Base-by-base conservation (phyloP, 805 yeast genomes). In the Zygoascus biomembranicola region DNA sequence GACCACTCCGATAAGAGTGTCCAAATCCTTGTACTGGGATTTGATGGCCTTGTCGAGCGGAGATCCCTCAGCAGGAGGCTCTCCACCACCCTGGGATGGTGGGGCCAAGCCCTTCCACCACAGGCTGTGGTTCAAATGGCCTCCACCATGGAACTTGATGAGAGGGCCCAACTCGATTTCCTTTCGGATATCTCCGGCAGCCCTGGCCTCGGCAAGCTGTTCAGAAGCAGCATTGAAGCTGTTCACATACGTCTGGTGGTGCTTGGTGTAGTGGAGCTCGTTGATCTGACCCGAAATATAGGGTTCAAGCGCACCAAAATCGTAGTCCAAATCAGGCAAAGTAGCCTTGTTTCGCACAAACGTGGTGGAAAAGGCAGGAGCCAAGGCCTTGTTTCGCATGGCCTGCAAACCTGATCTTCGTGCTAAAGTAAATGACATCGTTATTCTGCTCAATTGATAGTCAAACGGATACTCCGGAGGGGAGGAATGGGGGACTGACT, bases 81-180 rank as follows among this genome's bases (percentile, higher is more conserved):
- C 77, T 66, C 96, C 97, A 66, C 97, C 96, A 54, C 88, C 87
- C 55, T 75, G 74, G 52, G 79, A 77, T 48, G 68, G 71, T 41
- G 97, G 96, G 19, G 95, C 85, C 67, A 89, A 76, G 73, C 84
- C 86, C 71, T 85, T 85, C 95, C 95, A 89, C 79, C 86, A 89
- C 60, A 89, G 73, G 60, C 81, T 75, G 74, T 89, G 97, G 81
- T 89, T 89, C 66, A 84, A 74, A 75, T 76, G 87, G 32, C 97
- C 97, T 69, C 97, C 97, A 62, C 94, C 94, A 70, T 89, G 90
- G 81, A 89, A 89, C 68, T 87, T 89, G 75, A 90, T 81, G 61
- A 78, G 74, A 63, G 86, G 85, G 69, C 85, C 86, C 59, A 87
- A 74, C 56, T 73, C 71, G 53, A 73, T 66, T 63, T 84, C 76